Conservation (phyloP, 805 yeast genomes). For the Wickerhamia fluorescens region DNA sequence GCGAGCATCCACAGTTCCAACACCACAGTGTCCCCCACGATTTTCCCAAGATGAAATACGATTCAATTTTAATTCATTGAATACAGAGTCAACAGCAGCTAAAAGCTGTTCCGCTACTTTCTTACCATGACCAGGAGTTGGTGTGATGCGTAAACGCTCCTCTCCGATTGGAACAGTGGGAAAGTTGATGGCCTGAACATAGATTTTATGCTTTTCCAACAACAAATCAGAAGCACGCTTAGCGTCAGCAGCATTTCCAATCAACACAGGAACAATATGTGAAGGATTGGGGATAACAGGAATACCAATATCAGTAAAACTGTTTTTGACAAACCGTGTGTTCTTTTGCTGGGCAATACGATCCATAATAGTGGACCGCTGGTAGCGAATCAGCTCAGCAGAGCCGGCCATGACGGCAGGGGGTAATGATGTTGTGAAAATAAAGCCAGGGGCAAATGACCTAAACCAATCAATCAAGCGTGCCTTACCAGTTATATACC, state of each 20-base stretch:
- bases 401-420: conserved; percentile 99
- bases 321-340: conserved; percentile 76
- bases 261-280: conserved; percentile 91
- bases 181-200: conserved; percentile 97
- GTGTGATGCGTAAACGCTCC: conserved; percentile 96
- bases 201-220: conserved; percentile 76
- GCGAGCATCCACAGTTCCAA: conserved; percentile 50
- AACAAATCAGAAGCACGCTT: conserved; percentile 86
- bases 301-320: conserved; percentile 62
- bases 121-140: conserved; percentile 92
- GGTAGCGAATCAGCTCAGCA: conserved; percentile 77
- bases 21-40: conserved; percentile 87
- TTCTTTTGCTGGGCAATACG: conserved; percentile 80
- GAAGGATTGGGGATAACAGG: conserved; percentile 98
- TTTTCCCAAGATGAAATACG: conserved; percentile 72
- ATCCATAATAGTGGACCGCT: conserved; percentile 67
- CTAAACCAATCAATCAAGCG: conserved; percentile 90
- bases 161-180: conserved; percentile 96
- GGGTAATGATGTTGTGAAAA: conserved; percentile 93
- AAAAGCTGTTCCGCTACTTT: conserved; percentile 72
- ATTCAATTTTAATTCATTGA: conserved; percentile 65
- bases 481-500: conserved; percentile 87
- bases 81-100: conserved; percentile 73
- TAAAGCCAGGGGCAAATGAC: conserved; percentile 94
- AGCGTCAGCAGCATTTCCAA: conserved; percentile 92